Evolutionary conservation across 257 asterid species (phyloP).

Genomic region (Echites panduratus): DNA sequence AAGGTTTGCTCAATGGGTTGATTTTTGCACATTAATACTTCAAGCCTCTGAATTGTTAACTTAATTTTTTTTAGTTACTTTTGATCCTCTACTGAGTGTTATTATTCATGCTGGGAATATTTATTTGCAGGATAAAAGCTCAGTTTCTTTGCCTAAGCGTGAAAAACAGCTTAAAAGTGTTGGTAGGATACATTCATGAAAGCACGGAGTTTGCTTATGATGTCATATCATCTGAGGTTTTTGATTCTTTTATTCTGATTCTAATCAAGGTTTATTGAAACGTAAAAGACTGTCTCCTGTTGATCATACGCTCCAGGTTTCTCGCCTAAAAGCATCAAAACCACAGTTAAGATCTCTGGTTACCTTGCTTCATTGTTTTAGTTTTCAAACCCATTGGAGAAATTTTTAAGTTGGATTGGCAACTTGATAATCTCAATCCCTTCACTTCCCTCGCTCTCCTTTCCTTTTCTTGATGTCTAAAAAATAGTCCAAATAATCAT

Average conservation of each 20-base stretch:
- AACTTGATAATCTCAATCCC: not conserved
- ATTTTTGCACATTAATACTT: slow-evolving; percentile 1
- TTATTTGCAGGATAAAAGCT: slow-evolving; percentile 57
- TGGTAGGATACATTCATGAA: slow-evolving; percentile 36
- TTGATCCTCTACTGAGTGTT: not conserved
- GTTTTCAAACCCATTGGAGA: not conserved
- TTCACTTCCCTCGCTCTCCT: no score
- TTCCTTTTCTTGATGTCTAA: no score
- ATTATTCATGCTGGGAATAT: slow-evolving; percentile 8
- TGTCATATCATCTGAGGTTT: not conserved
- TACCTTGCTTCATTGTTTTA: not conserved
- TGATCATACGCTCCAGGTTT: slow-evolving; percentile 65
- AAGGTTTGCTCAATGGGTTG: slow-evolving; percentile 42
- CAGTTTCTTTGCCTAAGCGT: slow-evolving; percentile 52
- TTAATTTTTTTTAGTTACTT: not conserved
- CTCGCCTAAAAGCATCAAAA: slow-evolving; percentile 49
- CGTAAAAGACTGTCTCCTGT: slow-evolving; percentile 71
- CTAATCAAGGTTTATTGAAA: slow-evolving; percentile 62
- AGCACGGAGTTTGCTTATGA: not conserved
- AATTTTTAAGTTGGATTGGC: not conserved
- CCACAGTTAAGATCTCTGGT: slow-evolving; percentile 62
- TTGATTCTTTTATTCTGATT: slow-evolving; percentile 21
- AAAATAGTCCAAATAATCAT: no score
- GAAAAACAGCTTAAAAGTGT: slow-evolving; percentile 76
- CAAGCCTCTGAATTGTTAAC: not conserved